Conservation (phyloP, 2,329 filamentous ascomycete genomes). For the Geosmithia flava region DNA sequence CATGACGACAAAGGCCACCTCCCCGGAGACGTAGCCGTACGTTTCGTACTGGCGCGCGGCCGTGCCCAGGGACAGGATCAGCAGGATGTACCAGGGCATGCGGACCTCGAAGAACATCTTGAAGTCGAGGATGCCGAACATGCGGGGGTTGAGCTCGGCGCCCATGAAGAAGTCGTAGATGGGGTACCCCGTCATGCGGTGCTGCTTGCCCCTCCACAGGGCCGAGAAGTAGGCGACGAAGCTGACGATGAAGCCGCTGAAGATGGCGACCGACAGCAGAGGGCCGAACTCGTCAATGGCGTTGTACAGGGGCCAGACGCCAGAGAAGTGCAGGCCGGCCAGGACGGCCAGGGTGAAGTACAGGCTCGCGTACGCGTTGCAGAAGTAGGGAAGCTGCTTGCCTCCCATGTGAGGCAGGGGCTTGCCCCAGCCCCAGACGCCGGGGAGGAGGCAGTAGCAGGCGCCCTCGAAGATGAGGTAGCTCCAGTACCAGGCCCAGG, state of each 20-base stretch:
- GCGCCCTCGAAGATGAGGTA: conserved; percentile 79
- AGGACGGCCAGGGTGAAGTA: conserved; percentile 72
- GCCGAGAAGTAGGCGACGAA: conserved; percentile 82
- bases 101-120: conserved; percentile 97
- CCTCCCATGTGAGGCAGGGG: conserved; percentile 70
- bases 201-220: conserved; percentile 64
- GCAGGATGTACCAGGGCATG: conserved; percentile 83
- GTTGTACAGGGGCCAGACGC: conserved; percentile 79
- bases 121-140: conserved; percentile 81
- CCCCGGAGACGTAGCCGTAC: conserved; percentile 77
- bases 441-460: conserved; percentile 77
- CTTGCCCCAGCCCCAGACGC: conserved; percentile 80
- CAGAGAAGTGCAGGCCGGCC: conserved; percentile 64
- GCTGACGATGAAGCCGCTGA: conserved; percentile 76
- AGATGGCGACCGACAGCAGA: conserved; percentile 82
- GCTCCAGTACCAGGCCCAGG: conserved; percentile 90
- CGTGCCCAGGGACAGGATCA: conserved; percentile 63
- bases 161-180: conserved; percentile 94
- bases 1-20: conserved; percentile 74
- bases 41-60: conserved; percentile 73
- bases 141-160: conserved; percentile 75
- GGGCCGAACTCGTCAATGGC: conserved; percentile 93
- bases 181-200: conserved; percentile 81
- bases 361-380: conserved; percentile 77
- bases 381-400: conserved; percentile 88